A percentile compares a stretch with the other conserved stretches of the same genome.
These are phyloP conservation scores for Venturia asperata DNA, from an alignment of 2,329 filamentous ascomycete genomes.

Conservation along the genomic window DNA sequence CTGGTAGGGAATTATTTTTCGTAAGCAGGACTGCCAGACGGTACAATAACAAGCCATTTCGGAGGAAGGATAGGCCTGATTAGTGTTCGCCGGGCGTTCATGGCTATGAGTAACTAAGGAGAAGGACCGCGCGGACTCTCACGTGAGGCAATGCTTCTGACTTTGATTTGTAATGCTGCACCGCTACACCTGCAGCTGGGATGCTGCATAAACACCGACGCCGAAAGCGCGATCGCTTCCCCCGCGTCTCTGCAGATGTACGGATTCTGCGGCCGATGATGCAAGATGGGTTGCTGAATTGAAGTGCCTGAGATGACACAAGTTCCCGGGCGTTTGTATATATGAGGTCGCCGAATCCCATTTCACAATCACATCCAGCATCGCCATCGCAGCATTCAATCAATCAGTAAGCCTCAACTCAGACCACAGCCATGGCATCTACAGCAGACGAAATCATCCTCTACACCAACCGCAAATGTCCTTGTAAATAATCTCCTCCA, in stretches of 20 bases:
- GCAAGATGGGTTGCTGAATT: slow-evolving; percentile 9
- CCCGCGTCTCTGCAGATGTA: too few species aligned
- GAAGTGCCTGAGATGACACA: too few species aligned
- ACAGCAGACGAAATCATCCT: neutral
- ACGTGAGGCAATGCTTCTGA: neutral
- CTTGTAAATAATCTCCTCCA: slow-evolving; percentile 5
- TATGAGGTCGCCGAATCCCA: neutral
- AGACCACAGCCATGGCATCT: slow-evolving; percentile 1
- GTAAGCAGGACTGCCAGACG: neutral
- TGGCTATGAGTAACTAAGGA: too few species aligned
- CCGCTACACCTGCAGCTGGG: neutral
- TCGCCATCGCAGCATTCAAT: neutral
- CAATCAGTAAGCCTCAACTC: neutral
- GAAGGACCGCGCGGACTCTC: too few species aligned
- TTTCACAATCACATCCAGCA: neutral
- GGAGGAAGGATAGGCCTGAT: neutral
- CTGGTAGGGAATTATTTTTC: slow-evolving; percentile 14
- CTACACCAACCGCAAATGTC: slow-evolving; percentile 15
- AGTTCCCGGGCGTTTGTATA: neutral
- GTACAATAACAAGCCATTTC: neutral
- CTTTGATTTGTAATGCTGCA: neutral
- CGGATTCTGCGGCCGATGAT: neutral
- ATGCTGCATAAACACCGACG: neutral
- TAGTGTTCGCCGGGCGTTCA: too few species aligned
- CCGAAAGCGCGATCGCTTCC: neutral